A percentile compares a stretch with the other conserved stretches of the same genome.
These are phyloP conservation scores for Haplosporangium sp. DNA, from an alignment of 371 early-diverging fungal species.

Conservation along the genomic window DNA sequence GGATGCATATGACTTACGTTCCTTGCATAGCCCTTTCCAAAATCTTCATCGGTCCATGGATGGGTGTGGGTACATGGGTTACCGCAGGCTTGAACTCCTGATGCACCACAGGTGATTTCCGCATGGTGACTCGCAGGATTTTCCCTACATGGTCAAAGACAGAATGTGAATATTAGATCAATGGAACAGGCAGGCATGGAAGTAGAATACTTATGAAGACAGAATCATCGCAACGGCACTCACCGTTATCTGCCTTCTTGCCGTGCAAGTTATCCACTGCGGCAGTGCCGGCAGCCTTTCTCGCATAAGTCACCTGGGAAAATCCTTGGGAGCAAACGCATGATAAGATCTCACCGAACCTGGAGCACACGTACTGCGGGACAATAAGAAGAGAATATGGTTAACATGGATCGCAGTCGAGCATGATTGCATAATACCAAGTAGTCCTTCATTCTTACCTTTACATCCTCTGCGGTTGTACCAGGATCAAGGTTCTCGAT, in stretches of 20 bases:
- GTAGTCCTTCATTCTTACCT: conserved; percentile 47
- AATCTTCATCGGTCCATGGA: conserved; percentile 50
- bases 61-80: conserved; percentile 21
- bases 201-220: background rate
- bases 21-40: conserved; percentile 45
- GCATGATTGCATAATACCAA: too few relatives aligned
- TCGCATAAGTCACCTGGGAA: conserved; percentile 48
- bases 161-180: background rate
- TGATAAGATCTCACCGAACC: conserved; percentile 50
- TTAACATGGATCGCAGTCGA: background rate
- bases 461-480: conserved; percentile 69
- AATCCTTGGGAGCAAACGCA: conserved; percentile 45
- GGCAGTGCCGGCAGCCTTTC: conserved; percentile 43
- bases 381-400: background rate
- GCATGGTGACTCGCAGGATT: conserved; percentile 39
- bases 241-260: conserved; percentile 53
- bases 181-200: background rate
- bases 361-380: conserved; percentile 43
- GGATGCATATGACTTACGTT: conserved; percentile 31
- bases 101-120: conserved; percentile 31
- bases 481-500: conserved; percentile 67
- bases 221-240: background rate
- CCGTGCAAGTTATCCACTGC: conserved; percentile 44
- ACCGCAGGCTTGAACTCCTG: background rate
- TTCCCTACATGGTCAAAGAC: conserved; percentile 13